These are phyloP conservation scores for Paratinospora sagittata DNA, from an alignment of 164 flowering plant genomes.

Conservation along the genomic window DNA sequence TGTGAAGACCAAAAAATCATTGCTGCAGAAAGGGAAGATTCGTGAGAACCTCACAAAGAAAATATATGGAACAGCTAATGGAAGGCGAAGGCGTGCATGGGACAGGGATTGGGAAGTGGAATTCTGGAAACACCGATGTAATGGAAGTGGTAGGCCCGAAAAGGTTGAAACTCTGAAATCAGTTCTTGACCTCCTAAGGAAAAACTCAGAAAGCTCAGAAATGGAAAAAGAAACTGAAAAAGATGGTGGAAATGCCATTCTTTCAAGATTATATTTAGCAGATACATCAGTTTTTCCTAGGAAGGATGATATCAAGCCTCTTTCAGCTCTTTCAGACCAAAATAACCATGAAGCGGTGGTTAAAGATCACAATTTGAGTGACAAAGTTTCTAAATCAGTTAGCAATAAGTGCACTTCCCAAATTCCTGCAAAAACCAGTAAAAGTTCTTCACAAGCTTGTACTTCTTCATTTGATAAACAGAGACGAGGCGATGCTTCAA, in stretches of 20 bases:
- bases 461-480: constrained; percentile 27
- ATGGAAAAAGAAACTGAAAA: constrained; percentile 25
- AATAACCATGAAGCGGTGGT: constrained; percentile 24
- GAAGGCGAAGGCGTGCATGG: constrained; percentile 80
- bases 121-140: constrained; percentile 92
- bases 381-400: constrained; percentile 14
- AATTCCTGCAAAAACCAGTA: constrained; percentile 13
- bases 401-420: constrained; percentile 9
- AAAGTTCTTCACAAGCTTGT: constrained; percentile 14
- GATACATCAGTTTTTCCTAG: constrained; percentile 89
- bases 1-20: constrained; percentile 48
- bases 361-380: constrained; percentile 18
- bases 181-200: constrained; percentile 67
- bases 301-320: constrained; percentile 72
- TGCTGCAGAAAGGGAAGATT: constrained; percentile 78
- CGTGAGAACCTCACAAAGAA: constrained; percentile 90
- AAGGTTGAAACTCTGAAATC: constrained; percentile 78
- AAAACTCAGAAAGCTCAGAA: constrained; percentile 31
- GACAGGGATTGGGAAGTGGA: constrained; percentile 89
- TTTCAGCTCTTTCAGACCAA: constrained; percentile 35
- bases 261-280: constrained; percentile 85
- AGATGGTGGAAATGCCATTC: constrained; percentile 49
- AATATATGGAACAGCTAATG: constrained; percentile 66
- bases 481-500: constrained; percentile 15
- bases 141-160: constrained; percentile 45